Percentiles rank a stretch among this genome's conserved stretches.
phyloP scores from a whole-genome alignment of 228 moss, liverwort and hornwort genomes.

The Sphagnum fallax region DNA sequence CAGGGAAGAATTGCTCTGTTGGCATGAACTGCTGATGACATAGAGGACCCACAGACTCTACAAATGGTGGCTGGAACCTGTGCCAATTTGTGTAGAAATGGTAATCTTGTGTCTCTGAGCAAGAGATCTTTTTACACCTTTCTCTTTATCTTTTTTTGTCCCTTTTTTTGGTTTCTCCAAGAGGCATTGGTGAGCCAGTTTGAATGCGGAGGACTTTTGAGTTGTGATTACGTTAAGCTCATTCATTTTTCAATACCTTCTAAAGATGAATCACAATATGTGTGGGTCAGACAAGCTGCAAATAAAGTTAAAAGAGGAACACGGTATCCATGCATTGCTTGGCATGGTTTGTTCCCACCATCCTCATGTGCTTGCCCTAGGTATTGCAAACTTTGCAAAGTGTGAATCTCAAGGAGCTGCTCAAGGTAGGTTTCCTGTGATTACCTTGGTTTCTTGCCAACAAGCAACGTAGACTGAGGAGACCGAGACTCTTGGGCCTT shows the following conservation, averaged over 20 bases:
- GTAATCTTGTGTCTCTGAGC: constrained; percentile 1
- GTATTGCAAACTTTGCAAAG: constrained; percentile 95
- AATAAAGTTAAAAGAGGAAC: constrained; percentile 86
- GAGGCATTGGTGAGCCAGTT: not conserved
- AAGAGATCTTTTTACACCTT: not conserved
- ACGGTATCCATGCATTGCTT: constrained; percentile 84
- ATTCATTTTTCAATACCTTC: no score
- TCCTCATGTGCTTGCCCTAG: constrained; percentile 81
- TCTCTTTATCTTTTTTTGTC: not conserved
- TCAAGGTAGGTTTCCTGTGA: constrained; percentile 45
- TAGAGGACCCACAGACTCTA: constrained; percentile 60
- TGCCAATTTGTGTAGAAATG: constrained; percentile 60
- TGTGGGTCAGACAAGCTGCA: constrained; percentile 75
- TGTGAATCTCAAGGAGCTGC: constrained; percentile 97
- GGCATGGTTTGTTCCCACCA: constrained; percentile 97
- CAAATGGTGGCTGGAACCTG: constrained; percentile 57
- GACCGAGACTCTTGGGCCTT: not conserved
- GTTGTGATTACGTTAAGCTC: no score
- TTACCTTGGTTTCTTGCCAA: no score
- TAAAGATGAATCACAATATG: no score
- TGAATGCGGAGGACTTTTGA: no score
- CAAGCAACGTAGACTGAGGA: no score
- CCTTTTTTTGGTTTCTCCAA: no score
- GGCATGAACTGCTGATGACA: constrained; percentile 52
- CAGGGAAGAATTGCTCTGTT: constrained; percentile 55